phyloP scores from a whole-genome alignment of 768 basidiomycete genomes.

The Agaricus bisporus region DNA sequence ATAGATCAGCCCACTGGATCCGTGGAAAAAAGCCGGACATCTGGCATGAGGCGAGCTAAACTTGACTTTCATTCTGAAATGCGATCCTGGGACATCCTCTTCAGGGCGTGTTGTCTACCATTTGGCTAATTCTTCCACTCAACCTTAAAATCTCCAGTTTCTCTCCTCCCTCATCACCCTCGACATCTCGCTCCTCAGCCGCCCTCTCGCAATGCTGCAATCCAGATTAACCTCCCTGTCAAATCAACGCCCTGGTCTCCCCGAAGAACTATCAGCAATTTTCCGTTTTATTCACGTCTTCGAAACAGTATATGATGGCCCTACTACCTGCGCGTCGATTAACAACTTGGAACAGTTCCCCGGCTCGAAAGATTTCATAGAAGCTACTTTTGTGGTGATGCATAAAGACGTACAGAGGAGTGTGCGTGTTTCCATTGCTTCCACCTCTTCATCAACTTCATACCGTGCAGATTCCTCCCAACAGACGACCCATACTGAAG shows the following conservation, averaged over 20 bases:
- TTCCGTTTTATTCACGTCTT: not conserved
- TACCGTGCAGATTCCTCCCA: not conserved
- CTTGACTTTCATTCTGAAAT: conserved; percentile 2
- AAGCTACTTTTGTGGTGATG: not conserved
- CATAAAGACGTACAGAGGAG: not conserved
- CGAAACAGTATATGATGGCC: not conserved
- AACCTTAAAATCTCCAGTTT: not conserved
- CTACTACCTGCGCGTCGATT: not conserved
- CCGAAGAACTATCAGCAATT: not conserved
- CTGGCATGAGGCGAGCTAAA: conserved; percentile 3
- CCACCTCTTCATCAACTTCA: not conserved
- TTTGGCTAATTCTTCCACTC: not conserved
- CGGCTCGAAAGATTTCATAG: not conserved
- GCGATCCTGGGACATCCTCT: conserved; percentile 4
- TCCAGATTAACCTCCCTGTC: not conserved
- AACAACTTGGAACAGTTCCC: not conserved
- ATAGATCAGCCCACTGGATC: not conserved
- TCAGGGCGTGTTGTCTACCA: conserved; percentile 4
- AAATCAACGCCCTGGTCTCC: not conserved
- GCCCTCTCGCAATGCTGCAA: not conserved
- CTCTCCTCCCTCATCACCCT: not conserved
- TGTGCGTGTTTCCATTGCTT: not conserved
- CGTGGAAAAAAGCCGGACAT: conserved; percentile 6
- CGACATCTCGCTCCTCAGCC: not conserved
- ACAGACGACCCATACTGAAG: not conserved